A percentile compares a stretch with the other conserved stretches of the same genome.
Evolutionary conservation across 2,329 filamentous ascomycete species (phyloP).

Genomic region (Botrytis hyacinthi): DNA sequence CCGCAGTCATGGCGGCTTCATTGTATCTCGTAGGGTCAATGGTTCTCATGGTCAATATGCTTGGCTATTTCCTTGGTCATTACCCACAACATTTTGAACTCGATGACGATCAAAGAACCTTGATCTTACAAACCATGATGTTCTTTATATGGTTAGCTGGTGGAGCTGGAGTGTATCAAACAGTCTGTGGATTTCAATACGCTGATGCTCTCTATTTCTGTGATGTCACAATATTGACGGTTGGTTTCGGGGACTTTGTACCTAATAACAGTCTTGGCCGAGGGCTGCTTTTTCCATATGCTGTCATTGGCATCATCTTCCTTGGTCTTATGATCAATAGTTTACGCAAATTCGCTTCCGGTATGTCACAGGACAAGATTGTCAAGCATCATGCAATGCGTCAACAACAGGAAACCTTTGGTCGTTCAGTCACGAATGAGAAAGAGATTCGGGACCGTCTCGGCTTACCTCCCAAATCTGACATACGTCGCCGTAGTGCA

Average conservation of each 20-base stretch:
- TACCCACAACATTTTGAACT: conserved; percentile 67
- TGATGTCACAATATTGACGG: conserved; percentile 59
- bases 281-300: conserved; percentile 64
- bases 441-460: conserved; percentile 46
- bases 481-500: conserved; percentile 19
- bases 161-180: conserved; percentile 60
- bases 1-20: conserved; percentile 61
- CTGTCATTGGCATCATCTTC: conserved; percentile 66
- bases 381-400: conserved; percentile 57
- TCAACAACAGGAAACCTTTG: conserved; percentile 52
- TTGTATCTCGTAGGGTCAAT: conserved; percentile 62
- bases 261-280: conserved; percentile 51
- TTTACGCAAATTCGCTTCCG: conserved; percentile 58
- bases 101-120: conserved; percentile 63
- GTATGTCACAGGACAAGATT: conserved; percentile 61
- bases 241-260: conserved; percentile 63
- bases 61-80: conserved; percentile 65
- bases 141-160: conserved; percentile 69
- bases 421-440: conserved; percentile 52
- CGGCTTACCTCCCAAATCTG: conserved; percentile 36
- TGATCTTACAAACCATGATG: conserved; percentile 69
- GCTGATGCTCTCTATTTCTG: conserved; percentile 60
- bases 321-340: conserved; percentile 66
- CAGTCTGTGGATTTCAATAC: conserved; percentile 57
- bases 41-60: conserved; percentile 67